phyloP scores from a whole-genome alignment of 2,329 filamentous ascomycete genomes.

The Neocucurbitaria cava region DNA sequence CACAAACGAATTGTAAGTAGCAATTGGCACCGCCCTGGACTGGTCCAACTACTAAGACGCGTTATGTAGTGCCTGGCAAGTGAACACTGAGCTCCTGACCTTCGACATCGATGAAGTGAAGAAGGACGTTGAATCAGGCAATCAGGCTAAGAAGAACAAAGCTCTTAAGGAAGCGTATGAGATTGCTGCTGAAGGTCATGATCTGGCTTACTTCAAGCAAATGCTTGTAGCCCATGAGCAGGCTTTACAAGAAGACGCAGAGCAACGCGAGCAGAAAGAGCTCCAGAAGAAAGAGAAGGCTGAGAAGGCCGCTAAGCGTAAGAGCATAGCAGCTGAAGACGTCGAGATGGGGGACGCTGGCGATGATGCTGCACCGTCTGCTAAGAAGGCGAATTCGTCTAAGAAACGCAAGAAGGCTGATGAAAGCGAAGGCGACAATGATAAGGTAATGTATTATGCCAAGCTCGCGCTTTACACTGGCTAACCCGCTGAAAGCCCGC shows the following conservation, averaged over 20 bases:
- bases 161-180: conserved; percentile 78
- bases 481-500: conserved; percentile 51
- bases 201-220: conserved; percentile 82
- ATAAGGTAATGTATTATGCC: conserved; percentile 55
- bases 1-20: conserved; percentile 95
- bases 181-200: conserved; percentile 78
- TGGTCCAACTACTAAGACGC: conserved; percentile 10
- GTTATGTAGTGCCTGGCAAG: conserved; percentile 79
- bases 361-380: conserved; percentile 48
- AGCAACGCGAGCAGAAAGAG: conserved; percentile 70
- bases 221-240: conserved; percentile 69
- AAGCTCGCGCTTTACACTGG: background rate
- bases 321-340: conserved; percentile 46
- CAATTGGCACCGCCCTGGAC: background rate
- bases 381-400: conserved; percentile 45
- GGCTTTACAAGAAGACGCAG: conserved; percentile 62
- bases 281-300: conserved; percentile 67
- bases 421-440: conserved; percentile 73
- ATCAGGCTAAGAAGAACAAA: conserved; percentile 87
- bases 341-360: conserved; percentile 50
- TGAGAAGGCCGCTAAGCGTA: conserved; percentile 60
- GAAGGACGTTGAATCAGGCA: conserved; percentile 72
- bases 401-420: conserved; percentile 80
- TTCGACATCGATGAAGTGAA: conserved; percentile 77
- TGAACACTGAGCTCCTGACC: conserved; percentile 80